Evolutionary conservation across 805 yeast genomes (phyloP), one percentile per base, ranked within the genome.

Genomic region (Saccharomycopsis lassenensis): DNA sequence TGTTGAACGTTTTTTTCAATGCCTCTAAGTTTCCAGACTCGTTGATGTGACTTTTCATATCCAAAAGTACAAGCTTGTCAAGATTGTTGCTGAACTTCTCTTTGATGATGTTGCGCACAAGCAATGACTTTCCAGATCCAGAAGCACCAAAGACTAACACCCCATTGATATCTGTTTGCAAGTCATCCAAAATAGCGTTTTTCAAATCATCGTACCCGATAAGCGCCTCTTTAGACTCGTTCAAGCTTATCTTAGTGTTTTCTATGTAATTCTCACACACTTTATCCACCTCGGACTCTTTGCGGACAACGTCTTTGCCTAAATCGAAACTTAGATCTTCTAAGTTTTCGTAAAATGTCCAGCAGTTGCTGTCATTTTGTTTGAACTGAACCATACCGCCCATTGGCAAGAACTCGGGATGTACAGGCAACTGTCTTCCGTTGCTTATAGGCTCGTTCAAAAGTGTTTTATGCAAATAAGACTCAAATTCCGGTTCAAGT

Each of bases 81-180:
- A 77, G 69, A 24, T 63, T 53, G 2, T 58, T 51, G 1, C 52
- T 35, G 6, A 50, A 41, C 5, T 81, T 49, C 7, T 48, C 47
- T 1, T 57, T 40, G 0, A 63, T 48, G 1, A 80, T 51, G 18
- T 65, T 58, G 3, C 62, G 54, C 11, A 75, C 49, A 2, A 79
- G 43, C 2, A 73, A 56, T 0, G 91, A 61, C 52, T 89, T 89
- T 0, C 97, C 97, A 43, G 84, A 69, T 0, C 95, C 96, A 1
- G 82, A 61, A 16, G 75, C 57, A 0, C 96, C 97, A 46, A 74
- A 67, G 0, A 87, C 49, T 36, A 85, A 57, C 0, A 74, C 59
- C 2, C 89, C 83, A 5, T 65, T 52, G 34, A 63, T 65, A 5
- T 68, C 69, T 27, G 65, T 54, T 5, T 61, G 49, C 3, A 76